Base-by-base conservation (phyloP, 2,329 filamentous ascomycete species). In the Clonostachys sp. region DNA sequence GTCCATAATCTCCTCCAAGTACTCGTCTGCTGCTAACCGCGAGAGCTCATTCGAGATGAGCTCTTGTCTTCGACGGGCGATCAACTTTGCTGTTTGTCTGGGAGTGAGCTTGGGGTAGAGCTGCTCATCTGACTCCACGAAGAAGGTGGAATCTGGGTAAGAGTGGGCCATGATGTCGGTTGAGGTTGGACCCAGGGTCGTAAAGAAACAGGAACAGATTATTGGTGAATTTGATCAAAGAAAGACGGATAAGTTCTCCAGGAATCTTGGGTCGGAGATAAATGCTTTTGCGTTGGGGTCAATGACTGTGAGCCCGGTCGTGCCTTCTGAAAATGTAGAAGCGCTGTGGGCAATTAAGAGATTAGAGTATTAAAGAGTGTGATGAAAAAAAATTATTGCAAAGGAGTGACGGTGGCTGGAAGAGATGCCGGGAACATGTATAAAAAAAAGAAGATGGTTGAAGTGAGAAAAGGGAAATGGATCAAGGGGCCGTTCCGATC, bases 21-120 rank as follows among this genome's bases (percentile, higher is more conserved):
- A 96, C 71, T 96, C 91, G 48, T 95, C 90, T 51, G 84, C 85
- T 44, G 91, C 90, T 57, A 88, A 74, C 57, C 85, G 83, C 42
- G 91, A 96, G 55, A 97, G 81, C 65, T 97, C 89, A 62, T 91
- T 88, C 51, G 87, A 91, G 57, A 97, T 87, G 55, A 87, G 86
- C 62, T 92, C 89, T 69, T 96, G 92, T 60, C 85, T 84, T 70
- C 92, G 84, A 62, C 87, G 84, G 50, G 88, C 86, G 58, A 94
- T 74, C 61, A 89, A 81, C 68, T 86, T 89, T 57, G 86, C 82
- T 51, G 89, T 84, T 59, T 94, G 87, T 61, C 86, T 83, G 51
- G 84, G 75, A 53, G 84, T 84, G 56, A 89, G 43, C n/a, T 42
- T 79, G 53, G 83, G 81, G n/a, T 67, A 57, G 40, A 68, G 64